Conservation (phyloP, 2,329 filamentous ascomycete genomes). For the Epichloe baconii region DNA sequence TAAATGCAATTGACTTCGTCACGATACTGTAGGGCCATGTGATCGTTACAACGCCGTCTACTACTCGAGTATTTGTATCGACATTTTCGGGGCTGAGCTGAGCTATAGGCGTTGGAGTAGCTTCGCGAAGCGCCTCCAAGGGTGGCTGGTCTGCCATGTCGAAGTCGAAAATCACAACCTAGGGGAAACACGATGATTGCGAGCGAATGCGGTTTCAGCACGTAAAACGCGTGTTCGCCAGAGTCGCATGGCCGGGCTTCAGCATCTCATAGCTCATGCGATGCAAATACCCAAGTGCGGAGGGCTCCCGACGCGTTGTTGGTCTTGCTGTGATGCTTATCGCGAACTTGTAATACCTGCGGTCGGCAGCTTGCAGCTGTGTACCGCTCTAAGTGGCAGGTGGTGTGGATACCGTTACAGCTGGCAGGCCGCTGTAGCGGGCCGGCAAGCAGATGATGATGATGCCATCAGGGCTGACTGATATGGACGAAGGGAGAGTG, state of each 20-base stretch:
- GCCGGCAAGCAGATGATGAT: neutral
- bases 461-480: neutral
- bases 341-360: neutral
- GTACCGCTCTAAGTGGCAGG: conserved; percentile 1
- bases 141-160: conserved; percentile 14
- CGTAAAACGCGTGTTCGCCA: neutral
- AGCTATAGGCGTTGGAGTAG: conserved; percentile 38
- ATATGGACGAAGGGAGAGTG: neutral
- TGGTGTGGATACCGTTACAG: neutral
- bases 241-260: neutral
- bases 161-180: neutral
- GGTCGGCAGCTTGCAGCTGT: neutral
- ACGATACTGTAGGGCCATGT: conserved; percentile 86
- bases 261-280: neutral
- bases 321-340: neutral
- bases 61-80: conserved; percentile 26
- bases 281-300: neutral
- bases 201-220: neutral
- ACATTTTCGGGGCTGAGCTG: conserved; percentile 36
- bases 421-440: neutral
- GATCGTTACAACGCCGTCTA: conserved; percentile 67
- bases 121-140: conserved; percentile 14
- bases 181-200: neutral
- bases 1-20: conserved; percentile 58
- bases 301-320: neutral